Conservation (phyloP, 2,329 filamentous ascomycete genomes). For the Aspergillus proliferans region DNA sequence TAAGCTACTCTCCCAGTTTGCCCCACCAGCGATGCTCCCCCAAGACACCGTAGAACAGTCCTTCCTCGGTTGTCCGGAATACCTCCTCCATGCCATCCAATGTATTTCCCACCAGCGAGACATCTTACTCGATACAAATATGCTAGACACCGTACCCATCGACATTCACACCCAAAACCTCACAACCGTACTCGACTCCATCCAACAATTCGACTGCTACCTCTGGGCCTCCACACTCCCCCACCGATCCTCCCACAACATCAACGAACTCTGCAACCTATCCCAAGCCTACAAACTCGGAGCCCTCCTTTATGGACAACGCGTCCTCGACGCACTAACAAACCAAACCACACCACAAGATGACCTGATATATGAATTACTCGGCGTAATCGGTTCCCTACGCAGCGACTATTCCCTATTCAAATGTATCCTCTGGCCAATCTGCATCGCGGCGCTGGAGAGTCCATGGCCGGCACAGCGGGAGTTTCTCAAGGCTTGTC, state of each 20-base stretch:
- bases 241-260: constrained; percentile 10
- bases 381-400: constrained; percentile 18
- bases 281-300: constrained; percentile 25
- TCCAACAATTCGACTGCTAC: constrained; percentile 20
- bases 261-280: constrained; percentile 18
- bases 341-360: constrained; percentile 10
- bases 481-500: constrained; percentile 15
- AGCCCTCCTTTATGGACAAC: constrained; percentile 25
- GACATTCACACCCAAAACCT: constrained; percentile 9
- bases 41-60: constrained; percentile 27
- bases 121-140: constrained; percentile 6
- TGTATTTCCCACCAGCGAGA: constrained; percentile 22
- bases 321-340: constrained; percentile 22
- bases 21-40: constrained; percentile 5
- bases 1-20: not conserved
- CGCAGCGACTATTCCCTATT: constrained; percentile 19
- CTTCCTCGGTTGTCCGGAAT: constrained; percentile 32
- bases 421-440: constrained; percentile 32
- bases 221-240: constrained; percentile 19
- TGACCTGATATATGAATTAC: constrained; percentile 17
- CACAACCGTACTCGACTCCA: constrained; percentile 11
- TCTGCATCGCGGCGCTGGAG: constrained; percentile 28
- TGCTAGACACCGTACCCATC: constrained; percentile 1
- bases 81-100: constrained; percentile 24
- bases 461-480: constrained; percentile 17